These are phyloP conservation scores for Colletotrichum liaoningense DNA, from an alignment of 2,329 filamentous ascomycete species.

Conservation along the genomic window DNA sequence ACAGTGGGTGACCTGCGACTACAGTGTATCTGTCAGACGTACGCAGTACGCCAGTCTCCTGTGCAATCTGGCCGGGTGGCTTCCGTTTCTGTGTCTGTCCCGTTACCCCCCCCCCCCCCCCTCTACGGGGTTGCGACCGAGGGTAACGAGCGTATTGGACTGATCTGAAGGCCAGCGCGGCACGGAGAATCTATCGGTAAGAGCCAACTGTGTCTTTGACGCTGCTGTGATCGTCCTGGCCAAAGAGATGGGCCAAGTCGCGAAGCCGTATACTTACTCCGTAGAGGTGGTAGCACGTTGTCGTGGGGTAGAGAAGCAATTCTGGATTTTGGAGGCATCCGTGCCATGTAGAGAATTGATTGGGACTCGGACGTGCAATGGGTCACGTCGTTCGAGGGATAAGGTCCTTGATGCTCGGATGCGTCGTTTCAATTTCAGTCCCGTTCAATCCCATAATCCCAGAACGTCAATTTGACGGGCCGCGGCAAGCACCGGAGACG, in stretches of 20 bases:
- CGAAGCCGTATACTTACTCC: no score
- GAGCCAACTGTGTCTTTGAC: neutral
- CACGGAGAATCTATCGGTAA: neutral
- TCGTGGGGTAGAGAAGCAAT: neutral
- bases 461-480: neutral
- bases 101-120: neutral
- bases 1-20: slow-evolving; percentile 10
- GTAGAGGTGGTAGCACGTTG: neutral
- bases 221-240: neutral
- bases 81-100: slow-evolving; percentile 6
- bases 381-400: slow-evolving; percentile 8
- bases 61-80: slow-evolving; percentile 4
- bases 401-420: slow-evolving; percentile 9
- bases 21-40: neutral
- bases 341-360: slow-evolving; percentile 24
- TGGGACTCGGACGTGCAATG: slow-evolving; percentile 24
- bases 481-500: slow-evolving; percentile 7
- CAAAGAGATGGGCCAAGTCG: neutral
- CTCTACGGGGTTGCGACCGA: neutral
- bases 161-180: neutral
- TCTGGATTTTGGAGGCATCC: neutral
- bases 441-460: neutral
- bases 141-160: neutral
- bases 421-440: slow-evolving; percentile 30
- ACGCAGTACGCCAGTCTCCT: neutral